Percentiles rank a stretch among this genome's conserved stretches.
These are phyloP conservation scores for Nissolia schottii DNA, from an alignment of 306 rosid genomes.

Conservation along the genomic window DNA sequence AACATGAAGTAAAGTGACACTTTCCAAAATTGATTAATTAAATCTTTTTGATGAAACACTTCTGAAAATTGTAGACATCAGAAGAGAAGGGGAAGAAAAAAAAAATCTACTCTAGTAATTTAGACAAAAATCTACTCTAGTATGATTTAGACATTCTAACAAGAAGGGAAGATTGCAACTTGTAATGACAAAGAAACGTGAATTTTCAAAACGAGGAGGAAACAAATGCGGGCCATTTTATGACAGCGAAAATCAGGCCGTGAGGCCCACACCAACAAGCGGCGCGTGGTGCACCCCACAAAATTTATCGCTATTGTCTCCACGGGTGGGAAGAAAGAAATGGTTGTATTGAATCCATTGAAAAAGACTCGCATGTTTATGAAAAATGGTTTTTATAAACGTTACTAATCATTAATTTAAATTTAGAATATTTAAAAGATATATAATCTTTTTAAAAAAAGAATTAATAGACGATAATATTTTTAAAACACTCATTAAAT, in stretches of 20 bases:
- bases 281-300: conserved; percentile 25
- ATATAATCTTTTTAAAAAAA: too few species aligned
- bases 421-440: too few species aligned
- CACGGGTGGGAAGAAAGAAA: not conserved
- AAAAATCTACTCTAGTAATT: too few species aligned
- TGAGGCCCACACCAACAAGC: conserved; percentile 16
- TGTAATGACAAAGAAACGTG: conserved; percentile 17
- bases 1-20: not conserved
- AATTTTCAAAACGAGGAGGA: not conserved
- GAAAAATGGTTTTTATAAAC: too few species aligned
- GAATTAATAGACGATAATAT: too few species aligned
- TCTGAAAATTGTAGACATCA: too few species aligned
- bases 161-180: not conserved
- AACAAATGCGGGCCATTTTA: conserved; percentile 1
- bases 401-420: too few species aligned
- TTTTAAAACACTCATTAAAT: too few species aligned
- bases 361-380: too few species aligned
- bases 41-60: too few species aligned
- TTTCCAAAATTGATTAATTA: not conserved
- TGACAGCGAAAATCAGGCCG: not conserved
- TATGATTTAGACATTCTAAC: conserved; percentile 31
- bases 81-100: too few species aligned
- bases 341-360: not conserved
- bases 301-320: conserved; percentile 6
- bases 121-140: too few species aligned